phyloP scores from a whole-genome alignment of 192 early-diverging fungal genomes.

The Globomyces pollinis-pini region DNA sequence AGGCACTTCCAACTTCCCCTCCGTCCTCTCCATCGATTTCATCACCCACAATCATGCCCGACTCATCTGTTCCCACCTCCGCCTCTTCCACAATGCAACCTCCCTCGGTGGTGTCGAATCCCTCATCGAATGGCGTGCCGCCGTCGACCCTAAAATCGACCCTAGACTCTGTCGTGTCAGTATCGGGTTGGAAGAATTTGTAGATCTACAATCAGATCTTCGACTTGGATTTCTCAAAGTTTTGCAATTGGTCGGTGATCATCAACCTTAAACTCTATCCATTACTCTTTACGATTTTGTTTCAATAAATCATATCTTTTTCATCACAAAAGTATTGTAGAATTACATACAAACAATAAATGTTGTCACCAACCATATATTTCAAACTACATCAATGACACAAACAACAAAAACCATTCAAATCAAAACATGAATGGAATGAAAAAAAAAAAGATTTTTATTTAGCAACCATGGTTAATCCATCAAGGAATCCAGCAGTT shows the following conservation, averaged over 20 bases:
- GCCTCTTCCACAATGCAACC: constrained; percentile 49
- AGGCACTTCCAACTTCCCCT: constrained; percentile 15
- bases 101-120: constrained; percentile 59
- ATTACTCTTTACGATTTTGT: too few relatives aligned
- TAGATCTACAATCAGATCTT: constrained; percentile 59
- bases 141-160: constrained; percentile 27
- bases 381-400: too few relatives aligned
- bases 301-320: too few relatives aligned
- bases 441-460: neutral
- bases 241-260: too few relatives aligned
- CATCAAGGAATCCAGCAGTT: constrained; percentile 78
- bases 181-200: constrained; percentile 59
- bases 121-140: constrained; percentile 61
- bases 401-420: too few relatives aligned
- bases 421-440: too few relatives aligned
- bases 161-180: constrained; percentile 51
- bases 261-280: too few relatives aligned
- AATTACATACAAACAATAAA: too few relatives aligned
- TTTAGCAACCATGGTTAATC: constrained; percentile 39
- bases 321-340: too few relatives aligned
- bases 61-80: constrained; percentile 32
- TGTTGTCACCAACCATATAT: too few relatives aligned
- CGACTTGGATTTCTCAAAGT: constrained; percentile 29
- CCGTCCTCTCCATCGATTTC: constrained; percentile 34
- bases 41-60: constrained; percentile 35